phyloP scores from a whole-genome alignment of 2,329 filamentous ascomycete genomes.

The Penicillium sp. region DNA sequence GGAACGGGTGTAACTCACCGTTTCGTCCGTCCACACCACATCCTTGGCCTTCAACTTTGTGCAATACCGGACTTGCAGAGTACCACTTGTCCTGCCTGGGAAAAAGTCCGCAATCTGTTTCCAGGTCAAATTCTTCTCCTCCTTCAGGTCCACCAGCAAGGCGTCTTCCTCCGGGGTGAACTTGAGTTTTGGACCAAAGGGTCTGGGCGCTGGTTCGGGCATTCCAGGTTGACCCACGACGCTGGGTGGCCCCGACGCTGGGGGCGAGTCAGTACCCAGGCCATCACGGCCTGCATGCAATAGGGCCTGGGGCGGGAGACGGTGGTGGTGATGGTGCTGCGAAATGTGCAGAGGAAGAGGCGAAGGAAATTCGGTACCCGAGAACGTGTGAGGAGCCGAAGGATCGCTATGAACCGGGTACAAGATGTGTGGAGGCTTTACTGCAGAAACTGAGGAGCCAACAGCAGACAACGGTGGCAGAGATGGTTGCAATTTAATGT shows the following conservation, averaged over 20 bases:
- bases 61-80: constrained; percentile 88
- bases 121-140: constrained; percentile 92
- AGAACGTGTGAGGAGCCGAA: constrained; percentile 26
- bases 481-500: constrained; percentile 24
- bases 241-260: constrained; percentile 61
- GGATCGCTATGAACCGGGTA: constrained; percentile 33
- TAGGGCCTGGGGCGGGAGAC: constrained; percentile 67
- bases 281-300: constrained; percentile 59
- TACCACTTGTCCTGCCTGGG: constrained; percentile 82
- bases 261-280: constrained; percentile 49
- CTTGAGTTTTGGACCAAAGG: constrained; percentile 84
- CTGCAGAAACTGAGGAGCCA: constrained; percentile 27
- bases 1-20: constrained; percentile 51
- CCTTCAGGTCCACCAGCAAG: constrained; percentile 81
- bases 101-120: constrained; percentile 98
- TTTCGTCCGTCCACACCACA: constrained; percentile 88
- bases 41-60: constrained; percentile 93
- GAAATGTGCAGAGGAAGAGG: constrained; percentile 43
- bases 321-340: constrained; percentile 73
- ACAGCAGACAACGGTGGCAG: constrained; percentile 33
- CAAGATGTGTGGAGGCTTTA: constrained; percentile 35
- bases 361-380: constrained; percentile 35
- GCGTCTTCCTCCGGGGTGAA: constrained; percentile 91
- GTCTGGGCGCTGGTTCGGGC: constrained; percentile 74
- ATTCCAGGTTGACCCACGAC: constrained; percentile 83